Base-by-base conservation (phyloP, 148 eudicot genomes). In the Simmondsia chinensis region DNA sequence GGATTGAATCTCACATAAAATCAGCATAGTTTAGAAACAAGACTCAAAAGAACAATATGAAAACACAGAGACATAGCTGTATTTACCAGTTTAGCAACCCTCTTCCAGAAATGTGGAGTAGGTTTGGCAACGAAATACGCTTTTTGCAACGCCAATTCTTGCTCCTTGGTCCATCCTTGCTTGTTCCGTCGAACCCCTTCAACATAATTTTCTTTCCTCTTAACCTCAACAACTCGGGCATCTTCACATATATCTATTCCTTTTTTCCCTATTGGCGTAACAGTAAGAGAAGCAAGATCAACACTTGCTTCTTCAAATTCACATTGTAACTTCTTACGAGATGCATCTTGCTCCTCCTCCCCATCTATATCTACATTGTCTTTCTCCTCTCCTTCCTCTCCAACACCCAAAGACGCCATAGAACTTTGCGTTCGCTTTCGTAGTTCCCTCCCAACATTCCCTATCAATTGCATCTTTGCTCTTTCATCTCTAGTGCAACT, bases 91-190 rank as follows among this genome's bases (percentile, higher is more conserved):
- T 57, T 82, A 37, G 94, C 56, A 54, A 91, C 99, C 41, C 52
- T 82, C 71, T 82, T 91, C 95, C 95, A 85, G 60, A 85, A 82
- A 13, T 59, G 66, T 23, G 97, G 94, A n/a, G 94, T 91, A 20
- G 95, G 95, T 59, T 76, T 85, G 9, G 82, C 83, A 23, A 75
- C 57, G 33, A 71, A 70, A 66, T 74, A 85, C 72, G 95, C 95
- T 47, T 63, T 74, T 50, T 77, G 80, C 66, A 91, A 54, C 3
- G 88, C 85, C 52, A 48, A 34, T 48, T 82, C 88, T 66, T 85
- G 95, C 31, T 79, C 86, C 47, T 70, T 49, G 13, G 79, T 79
- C 99, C 99, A 91, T 12, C 79, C 88, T 28, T 35, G 29, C 50
- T 58, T 33, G 12, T 17, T 44, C 53, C 51, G 75, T 45, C 40